Percentiles rank a stretch among this genome's conserved stretches.
Conservation (phyloP, 75 land plant genomes). For the Pinus albicaulis region DNA sequence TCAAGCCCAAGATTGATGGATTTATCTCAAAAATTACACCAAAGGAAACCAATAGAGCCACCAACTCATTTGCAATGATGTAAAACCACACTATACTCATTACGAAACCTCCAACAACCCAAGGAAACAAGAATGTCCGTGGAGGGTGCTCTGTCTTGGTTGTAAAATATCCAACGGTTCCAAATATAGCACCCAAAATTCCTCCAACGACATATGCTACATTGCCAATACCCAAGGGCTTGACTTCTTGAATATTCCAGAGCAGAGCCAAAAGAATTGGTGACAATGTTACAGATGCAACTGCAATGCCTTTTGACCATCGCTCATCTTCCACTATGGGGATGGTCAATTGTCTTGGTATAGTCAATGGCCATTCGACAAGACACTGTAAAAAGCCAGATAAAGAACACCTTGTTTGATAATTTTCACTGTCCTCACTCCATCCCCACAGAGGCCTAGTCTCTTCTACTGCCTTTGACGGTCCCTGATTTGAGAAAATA, state of each 20-base stretch:
- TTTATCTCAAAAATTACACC: conserved; percentile 76
- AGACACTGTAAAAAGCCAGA: conserved; percentile 28
- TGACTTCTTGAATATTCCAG: conserved; percentile 33
- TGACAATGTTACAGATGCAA: conserved; percentile 71
- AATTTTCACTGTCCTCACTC: conserved; percentile 48
- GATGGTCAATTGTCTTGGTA: conserved; percentile 81
- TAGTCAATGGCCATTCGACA: conserved; percentile 52
- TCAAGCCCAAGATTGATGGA: conserved; percentile 84
- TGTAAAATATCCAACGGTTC: conserved; percentile 42
- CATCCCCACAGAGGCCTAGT: conserved; percentile 67
- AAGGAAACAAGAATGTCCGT: conserved; percentile 66
- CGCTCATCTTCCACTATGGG: conserved; percentile 72
- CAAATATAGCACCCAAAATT: conserved; percentile 49
- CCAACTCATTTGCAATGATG: conserved; percentile 89
- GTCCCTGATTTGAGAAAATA: conserved; percentile 65
- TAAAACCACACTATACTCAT: conserved; percentile 95
- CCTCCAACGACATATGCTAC: conserved; percentile 32
- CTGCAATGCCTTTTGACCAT: conserved; percentile 74
- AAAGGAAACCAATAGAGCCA: conserved; percentile 69
- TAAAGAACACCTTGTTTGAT: conserved; percentile 10
- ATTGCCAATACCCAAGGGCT: conserved; percentile 13
- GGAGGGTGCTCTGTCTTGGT: conserved; percentile 73
- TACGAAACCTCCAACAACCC: conserved; percentile 86
- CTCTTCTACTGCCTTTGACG: conserved; percentile 1
- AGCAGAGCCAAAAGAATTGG: conserved; percentile 79